Evolutionary conservation across 139 green algal genomes (phyloP), one percentile per base, ranked within the genome.

Genomic region (Raphidocelis subcapitata): DNA sequence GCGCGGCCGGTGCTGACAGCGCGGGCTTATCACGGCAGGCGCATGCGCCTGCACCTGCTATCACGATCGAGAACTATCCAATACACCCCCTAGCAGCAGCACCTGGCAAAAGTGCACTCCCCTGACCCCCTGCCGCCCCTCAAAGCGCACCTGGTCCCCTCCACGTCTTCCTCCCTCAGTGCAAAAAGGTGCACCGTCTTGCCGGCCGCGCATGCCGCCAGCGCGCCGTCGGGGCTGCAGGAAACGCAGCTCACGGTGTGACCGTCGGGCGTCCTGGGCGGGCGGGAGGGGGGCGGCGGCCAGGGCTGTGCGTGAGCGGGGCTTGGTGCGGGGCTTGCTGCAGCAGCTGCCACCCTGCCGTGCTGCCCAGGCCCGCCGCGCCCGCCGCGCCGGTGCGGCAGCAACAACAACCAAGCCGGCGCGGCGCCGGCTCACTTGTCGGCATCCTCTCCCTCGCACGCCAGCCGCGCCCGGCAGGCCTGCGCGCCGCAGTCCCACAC

Each of bases 381-480:
- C n/a, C n/a, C n/a, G n/a, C n/a, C n/a, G n/a, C n/a, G n/a, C n/a
- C n/a, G n/a, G n/a, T n/a, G n/a, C n/a, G n/a, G n/a, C n/a, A n/a
- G n/a, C n/a, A n/a, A n/a, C n/a, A n/a, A n/a, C n/a, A n/a, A n/a
- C n/a, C n/a, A n/a, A n/a, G n/a, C n/a, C n/a, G n/a, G n/a, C n/a
- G n/a, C n/a, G n/a, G n/a, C n/a, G n/a, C n/a, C n/a, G n/a, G 8
- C 67, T 54, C 29, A 73, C 67, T 37, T 64, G 51, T 73, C 67
- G 15, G 32, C 23, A 26, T 73, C 37, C 24, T 33, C 52, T n/a
- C 67, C 67, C 52, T 73, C 67, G 16, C 67, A 73, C 32, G 47
- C 67, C 35, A 73, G 24, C 18, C 67, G 32, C 15, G 67, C 67
- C 18, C 37, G 10, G 33, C 31, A 64, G n/a, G 31, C 35, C 8